A percentile compares a stretch with the other conserved stretches of the same genome.
Evolutionary conservation across 2,329 filamentous ascomycete species (phyloP).

Genomic region (Fusarium cicatricum): DNA sequence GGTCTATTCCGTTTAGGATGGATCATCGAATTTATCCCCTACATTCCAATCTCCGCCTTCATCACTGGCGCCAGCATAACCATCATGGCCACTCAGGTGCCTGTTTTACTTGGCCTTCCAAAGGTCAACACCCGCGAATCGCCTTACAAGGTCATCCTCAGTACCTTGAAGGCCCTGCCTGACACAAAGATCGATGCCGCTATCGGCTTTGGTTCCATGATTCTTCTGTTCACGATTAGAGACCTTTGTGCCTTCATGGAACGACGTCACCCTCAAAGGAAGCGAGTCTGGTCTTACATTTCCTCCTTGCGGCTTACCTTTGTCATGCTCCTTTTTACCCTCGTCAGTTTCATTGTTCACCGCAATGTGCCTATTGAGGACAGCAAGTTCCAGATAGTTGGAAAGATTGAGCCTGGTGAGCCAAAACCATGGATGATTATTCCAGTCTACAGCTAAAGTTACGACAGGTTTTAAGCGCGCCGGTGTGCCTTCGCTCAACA

Average conservation of each 20-base stretch:
- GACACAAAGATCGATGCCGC: constrained; percentile 70
- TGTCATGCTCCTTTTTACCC: constrained; percentile 77
- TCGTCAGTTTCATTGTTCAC: constrained; percentile 76
- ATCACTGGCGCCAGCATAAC: constrained; percentile 61
- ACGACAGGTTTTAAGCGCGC: constrained; percentile 68
- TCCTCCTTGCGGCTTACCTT: constrained; percentile 80
- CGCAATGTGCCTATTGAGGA: constrained; percentile 56
- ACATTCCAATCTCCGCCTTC: constrained; percentile 59
- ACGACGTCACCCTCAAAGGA: constrained; percentile 64
- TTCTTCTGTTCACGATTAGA: constrained; percentile 72
- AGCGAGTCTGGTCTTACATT: constrained; percentile 75
- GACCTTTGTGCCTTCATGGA: constrained; percentile 67
- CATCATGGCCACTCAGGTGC: constrained; percentile 58
- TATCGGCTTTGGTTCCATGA: constrained; percentile 73
- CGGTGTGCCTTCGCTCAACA: constrained; percentile 64
- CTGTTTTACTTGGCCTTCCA: constrained; percentile 53
- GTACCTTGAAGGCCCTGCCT: constrained; percentile 51
- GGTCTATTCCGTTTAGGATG: constrained; percentile 59
- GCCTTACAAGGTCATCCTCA: constrained; percentile 56
- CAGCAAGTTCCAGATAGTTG: constrained; percentile 69
- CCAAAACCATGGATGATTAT: neutral
- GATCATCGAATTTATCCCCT: constrained; percentile 61
- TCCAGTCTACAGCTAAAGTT: constrained; percentile 16
- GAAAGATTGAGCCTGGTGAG: constrained; percentile 68
- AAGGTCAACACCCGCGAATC: constrained; percentile 55